These are phyloP conservation scores for Nowakowskiella sp. DNA, from an alignment of 192 early-diverging fungal species.

Conservation along the genomic window DNA sequence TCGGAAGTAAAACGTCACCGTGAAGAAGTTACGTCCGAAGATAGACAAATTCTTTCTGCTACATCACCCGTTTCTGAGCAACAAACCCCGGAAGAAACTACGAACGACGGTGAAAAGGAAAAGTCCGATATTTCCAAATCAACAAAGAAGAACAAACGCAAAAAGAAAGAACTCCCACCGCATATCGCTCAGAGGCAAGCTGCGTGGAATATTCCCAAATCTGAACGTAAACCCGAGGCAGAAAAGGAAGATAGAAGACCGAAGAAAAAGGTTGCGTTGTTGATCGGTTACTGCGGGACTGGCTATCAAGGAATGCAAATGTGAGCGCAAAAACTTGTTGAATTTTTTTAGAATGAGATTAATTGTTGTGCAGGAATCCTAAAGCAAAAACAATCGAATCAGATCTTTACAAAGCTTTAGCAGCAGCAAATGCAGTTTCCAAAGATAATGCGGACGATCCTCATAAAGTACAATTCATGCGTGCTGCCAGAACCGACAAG, in stretches of 20 bases:
- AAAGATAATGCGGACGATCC: constrained; percentile 57
- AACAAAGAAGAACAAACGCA: too few species aligned
- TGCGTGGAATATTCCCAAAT: too few species aligned
- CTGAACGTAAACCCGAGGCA: too few species aligned
- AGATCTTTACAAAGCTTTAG: constrained; percentile 69
- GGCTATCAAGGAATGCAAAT: constrained; percentile 97
- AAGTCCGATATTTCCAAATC: too few species aligned
- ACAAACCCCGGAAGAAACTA: too few species aligned
- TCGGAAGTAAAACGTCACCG: too few species aligned
- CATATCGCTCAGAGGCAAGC: too few species aligned
- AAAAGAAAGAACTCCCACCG: too few species aligned
- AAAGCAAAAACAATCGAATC: constrained; percentile 68
- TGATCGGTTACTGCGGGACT: constrained; percentile 91
- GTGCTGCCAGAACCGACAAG: constrained; percentile 95
- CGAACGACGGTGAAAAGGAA: too few species aligned
- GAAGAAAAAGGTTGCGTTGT: constrained; percentile 80
- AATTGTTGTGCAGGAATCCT: constrained; percentile 7
- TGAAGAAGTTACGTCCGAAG: too few species aligned
- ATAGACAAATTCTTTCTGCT: too few species aligned
- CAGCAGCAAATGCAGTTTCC: constrained; percentile 60
- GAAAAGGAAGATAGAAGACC: constrained; percentile 30
- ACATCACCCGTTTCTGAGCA: too few species aligned
- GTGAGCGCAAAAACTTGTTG: constrained; percentile 34
- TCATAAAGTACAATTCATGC: constrained; percentile 66
- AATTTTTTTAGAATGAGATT: constrained; percentile 1